Percentiles rank a stretch among this genome's conserved stretches.
phyloP scores from a whole-genome alignment of 1,284 basidiomycete genomes.

The Gomphus bonarii region DNA sequence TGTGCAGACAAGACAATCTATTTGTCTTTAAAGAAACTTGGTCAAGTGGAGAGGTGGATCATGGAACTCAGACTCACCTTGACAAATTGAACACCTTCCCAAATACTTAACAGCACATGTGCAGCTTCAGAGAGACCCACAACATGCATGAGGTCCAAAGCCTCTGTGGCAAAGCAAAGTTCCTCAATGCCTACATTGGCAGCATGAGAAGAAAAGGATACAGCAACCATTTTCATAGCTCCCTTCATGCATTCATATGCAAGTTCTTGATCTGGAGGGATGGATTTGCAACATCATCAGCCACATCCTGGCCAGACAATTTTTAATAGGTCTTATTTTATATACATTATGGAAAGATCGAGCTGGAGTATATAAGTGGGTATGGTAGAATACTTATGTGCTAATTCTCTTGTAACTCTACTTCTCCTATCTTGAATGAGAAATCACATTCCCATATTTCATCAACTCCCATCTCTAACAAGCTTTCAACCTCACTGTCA shows the following conservation, averaged over 20 bases:
- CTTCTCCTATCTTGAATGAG: no score
- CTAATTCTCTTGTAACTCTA: no score
- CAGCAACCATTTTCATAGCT: conserved; percentile 38
- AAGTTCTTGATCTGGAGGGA: conserved; percentile 41
- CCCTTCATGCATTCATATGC: conserved; percentile 35
- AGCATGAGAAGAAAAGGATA: conserved; percentile 33
- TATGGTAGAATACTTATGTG: no score
- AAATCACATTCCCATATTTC: no score
- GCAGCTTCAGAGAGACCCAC: conserved; percentile 45
- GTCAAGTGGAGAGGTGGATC: not conserved
- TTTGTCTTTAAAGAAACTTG: conserved; percentile 35
- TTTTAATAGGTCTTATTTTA: no score
- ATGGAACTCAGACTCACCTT: conserved; percentile 38
- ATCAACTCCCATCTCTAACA: no score
- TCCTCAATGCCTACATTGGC: conserved; percentile 36
- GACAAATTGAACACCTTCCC: conserved; percentile 48
- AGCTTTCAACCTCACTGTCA: no score
- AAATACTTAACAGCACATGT: conserved; percentile 42
- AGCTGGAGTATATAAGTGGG: no score
- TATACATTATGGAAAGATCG: no score
- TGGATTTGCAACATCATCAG: conserved; percentile 22
- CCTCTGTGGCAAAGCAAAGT: conserved; percentile 33
- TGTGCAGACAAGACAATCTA: conserved; percentile 29
- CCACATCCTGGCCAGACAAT: conserved; percentile 28
- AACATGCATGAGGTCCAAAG: conserved; percentile 45